A percentile compares a stretch with the other conserved stretches of the same genome.
Conservation (phyloP, 2,329 filamentous ascomycete species). For the Tolypocladium amazonense region DNA sequence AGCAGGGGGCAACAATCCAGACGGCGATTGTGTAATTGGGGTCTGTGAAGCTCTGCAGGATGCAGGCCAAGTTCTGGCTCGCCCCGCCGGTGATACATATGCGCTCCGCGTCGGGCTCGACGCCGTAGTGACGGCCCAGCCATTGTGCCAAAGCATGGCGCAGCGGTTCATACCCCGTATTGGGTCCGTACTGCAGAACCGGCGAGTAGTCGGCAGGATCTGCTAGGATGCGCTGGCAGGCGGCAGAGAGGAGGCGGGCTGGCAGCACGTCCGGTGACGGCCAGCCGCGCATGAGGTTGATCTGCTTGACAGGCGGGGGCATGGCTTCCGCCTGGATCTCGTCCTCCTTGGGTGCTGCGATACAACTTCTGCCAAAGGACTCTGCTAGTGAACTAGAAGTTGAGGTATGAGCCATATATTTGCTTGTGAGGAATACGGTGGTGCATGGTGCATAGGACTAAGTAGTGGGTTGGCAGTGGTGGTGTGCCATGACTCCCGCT, state of each 20-base stretch:
- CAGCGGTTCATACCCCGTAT: slow-evolving; percentile 62
- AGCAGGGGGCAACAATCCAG: slow-evolving; percentile 75
- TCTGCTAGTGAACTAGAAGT: not conserved
- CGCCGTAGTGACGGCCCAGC: slow-evolving; percentile 53
- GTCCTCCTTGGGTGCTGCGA: not conserved
- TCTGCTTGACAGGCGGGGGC: slow-evolving; percentile 27
- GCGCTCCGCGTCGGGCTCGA: slow-evolving; percentile 36
- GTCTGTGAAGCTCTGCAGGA: slow-evolving; percentile 74
- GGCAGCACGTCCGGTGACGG: slow-evolving; percentile 55
- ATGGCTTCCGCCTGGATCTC: slow-evolving; percentile 5
- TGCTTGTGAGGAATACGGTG: not conserved
- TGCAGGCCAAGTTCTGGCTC: slow-evolving; percentile 67
- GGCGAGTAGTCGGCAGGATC: slow-evolving; percentile 47
- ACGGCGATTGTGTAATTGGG: slow-evolving; percentile 62
- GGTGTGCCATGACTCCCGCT: not conserved
- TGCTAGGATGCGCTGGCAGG: slow-evolving; percentile 50
- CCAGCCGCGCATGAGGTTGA: slow-evolving; percentile 62
- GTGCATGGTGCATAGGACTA: not conserved
- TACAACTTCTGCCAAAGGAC: not conserved
- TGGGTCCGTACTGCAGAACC: slow-evolving; percentile 70
- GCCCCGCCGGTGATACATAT: slow-evolving; percentile 81
- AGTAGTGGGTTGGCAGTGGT: not conserved
- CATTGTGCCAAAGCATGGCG: slow-evolving; percentile 59
- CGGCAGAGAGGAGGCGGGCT: slow-evolving; percentile 46
- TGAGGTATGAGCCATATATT: not conserved